Evolutionary conservation across 176 grass and related monocot genomes (phyloP), one percentile per base, ranked within the genome.

Genomic region (Carex littledalei): DNA sequence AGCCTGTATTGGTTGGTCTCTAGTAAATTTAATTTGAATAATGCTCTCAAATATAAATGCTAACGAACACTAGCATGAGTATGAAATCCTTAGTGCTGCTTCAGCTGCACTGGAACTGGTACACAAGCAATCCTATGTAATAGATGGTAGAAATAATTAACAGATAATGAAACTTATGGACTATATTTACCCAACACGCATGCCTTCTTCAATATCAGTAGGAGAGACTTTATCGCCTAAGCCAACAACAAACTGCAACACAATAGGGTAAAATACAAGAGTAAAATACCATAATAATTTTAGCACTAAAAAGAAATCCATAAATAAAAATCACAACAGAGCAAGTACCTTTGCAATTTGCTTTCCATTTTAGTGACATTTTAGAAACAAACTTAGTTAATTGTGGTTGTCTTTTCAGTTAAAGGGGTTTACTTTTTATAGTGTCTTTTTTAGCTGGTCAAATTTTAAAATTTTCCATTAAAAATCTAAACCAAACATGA

Each of bases 171-270:
- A 67, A 68, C 18, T 10, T 8, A 34, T 77, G 72, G 7, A 78
- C 14, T 34, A 55, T 58, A 21, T 89, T 64, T 92, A 97, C 94
- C 94, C 94, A 0, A 97, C 94, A 81, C 94, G 87, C 94, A 97
- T 97, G 39, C 92, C 94, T 91, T 97, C 94, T 81, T 94, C 94
- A 6, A 97, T 97, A 89, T 97, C 92, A 57, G 92, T 97, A 63
- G 94, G 94, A 45, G 94, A 97, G 5, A 97, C 94, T 85, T 94
- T 94, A 73, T 97, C 94, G 1, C 94, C 94, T 78, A 97, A 78
- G 52, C 94, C 94, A 73, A 97, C 94, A 18, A 97, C 94, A 88
- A 94, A 97, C 94, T 97, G 84, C 60, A 87, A 53, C 62, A 58
- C 7, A 21, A 59, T 76, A 88, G 85, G 81, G 84, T 31, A 69